A percentile compares a stretch with the other conserved stretches of the same genome.
These are phyloP conservation scores for Diplosphaera chodatii DNA, from an alignment of 139 green algal species.

Conservation along the genomic window DNA sequence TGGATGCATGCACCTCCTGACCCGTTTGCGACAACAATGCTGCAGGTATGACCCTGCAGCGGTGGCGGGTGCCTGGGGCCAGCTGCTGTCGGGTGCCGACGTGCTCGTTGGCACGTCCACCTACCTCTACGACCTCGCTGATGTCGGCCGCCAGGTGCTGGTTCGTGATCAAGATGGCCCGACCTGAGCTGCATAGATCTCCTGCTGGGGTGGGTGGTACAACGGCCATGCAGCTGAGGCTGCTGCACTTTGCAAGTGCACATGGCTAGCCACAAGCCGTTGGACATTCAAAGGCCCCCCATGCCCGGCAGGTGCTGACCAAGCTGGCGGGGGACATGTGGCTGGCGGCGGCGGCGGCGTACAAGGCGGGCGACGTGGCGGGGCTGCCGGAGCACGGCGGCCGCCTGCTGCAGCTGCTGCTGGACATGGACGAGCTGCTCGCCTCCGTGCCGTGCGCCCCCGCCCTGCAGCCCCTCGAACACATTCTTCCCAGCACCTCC, in stretches of 20 bases:
- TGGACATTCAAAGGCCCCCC: no score
- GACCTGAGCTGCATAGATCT: conserved; percentile 3
- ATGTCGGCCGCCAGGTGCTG: conserved; percentile 31
- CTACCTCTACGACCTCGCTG: conserved; percentile 34
- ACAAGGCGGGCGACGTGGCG: conserved; percentile 5
- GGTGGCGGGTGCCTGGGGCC: conserved; percentile 19
- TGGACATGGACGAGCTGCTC: conserved; percentile 35
- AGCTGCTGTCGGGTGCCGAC: conserved; percentile 14
- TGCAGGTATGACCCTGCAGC: conserved; percentile 13
- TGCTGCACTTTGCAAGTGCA: no score
- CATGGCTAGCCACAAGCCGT: no score
- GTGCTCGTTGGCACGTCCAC: not conserved
- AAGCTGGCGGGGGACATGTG: conserved; percentile 14
- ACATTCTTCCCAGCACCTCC: no score
- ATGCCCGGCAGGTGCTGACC: not conserved
- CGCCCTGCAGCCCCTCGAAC: not conserved
- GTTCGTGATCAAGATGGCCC: conserved; percentile 15
- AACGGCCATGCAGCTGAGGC: no score
- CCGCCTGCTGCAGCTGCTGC: conserved; percentile 23
- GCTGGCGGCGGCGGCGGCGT: conserved; percentile 10
- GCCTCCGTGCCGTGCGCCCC: conserved; percentile 4
- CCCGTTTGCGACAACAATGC: no score
- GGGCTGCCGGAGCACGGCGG: not conserved
- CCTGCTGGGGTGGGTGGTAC: no score
- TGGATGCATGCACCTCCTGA: no score